These are phyloP conservation scores for Phialocephala subalpina DNA, from an alignment of 2,329 filamentous ascomycete genomes.

Conservation along the genomic window DNA sequence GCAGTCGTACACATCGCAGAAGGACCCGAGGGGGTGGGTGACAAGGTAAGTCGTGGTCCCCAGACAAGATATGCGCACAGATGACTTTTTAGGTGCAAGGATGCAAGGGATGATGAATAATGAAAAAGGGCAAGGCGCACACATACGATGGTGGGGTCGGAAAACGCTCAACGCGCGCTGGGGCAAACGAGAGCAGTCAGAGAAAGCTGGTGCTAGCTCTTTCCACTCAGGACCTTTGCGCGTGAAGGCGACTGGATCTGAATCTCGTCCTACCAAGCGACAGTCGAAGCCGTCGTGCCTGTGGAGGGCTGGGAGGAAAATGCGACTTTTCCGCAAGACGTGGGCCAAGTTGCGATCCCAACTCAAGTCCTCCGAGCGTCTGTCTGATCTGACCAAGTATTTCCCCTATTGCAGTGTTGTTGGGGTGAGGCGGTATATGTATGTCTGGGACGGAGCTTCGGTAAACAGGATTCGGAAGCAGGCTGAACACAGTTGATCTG, in stretches of 20 bases:
- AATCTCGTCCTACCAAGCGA: conserved; percentile 38
- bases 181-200: conserved; percentile 21
- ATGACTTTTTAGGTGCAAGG: conserved; percentile 38
- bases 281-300: conserved; percentile 25
- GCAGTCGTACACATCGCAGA: conserved; percentile 16
- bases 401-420: conserved; percentile 8
- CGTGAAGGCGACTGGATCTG: conserved; percentile 33
- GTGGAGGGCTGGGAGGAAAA: conserved; percentile 24
- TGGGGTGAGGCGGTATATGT: conserved; percentile 14
- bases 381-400: conserved; percentile 12
- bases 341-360: conserved; percentile 14
- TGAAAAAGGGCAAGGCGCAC: conserved; percentile 22
- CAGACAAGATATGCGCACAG: conserved; percentile 34
- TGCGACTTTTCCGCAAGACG: conserved; percentile 14
- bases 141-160: conserved; percentile 21
- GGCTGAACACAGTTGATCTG: conserved; percentile 25
- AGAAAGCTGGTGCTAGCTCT: conserved; percentile 22
- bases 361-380: conserved; percentile 11
- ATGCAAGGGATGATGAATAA: conserved; percentile 35
- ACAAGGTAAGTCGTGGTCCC: conserved; percentile 12
- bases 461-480: conserved; percentile 13
- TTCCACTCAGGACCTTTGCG: conserved; percentile 32
- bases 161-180: conserved; percentile 6
- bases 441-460: conserved; percentile 20
- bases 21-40: conserved; percentile 25